Conservation (phyloP, 2,329 filamentous ascomycete genomes). For the Fusarium goolgardi region DNA sequence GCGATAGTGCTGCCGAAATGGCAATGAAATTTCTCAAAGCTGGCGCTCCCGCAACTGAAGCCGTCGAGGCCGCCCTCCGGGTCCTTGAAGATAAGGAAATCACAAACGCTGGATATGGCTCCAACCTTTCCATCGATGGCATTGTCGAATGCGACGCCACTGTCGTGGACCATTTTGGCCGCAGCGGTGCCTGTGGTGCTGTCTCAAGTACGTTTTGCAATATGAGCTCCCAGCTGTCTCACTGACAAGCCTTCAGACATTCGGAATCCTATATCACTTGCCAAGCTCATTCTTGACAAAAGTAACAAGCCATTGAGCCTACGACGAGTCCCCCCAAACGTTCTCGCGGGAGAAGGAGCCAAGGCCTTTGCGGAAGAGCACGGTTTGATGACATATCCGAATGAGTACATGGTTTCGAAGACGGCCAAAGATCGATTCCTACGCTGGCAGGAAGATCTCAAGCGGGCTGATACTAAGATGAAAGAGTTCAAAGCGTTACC, state of each 20-base stretch:
- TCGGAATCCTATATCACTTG: conserved; percentile 90
- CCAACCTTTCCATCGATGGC: conserved; percentile 91
- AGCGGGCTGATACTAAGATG: conserved; percentile 65
- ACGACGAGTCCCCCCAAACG: conserved; percentile 89
- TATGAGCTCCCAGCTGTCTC: not conserved
- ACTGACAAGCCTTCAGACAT: conserved; percentile 70
- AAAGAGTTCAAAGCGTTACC: conserved; percentile 44
- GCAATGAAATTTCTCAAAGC: conserved; percentile 84
- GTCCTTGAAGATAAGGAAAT: conserved; percentile 93
- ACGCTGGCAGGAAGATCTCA: conserved; percentile 81
- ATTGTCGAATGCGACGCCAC: conserved; percentile 95
- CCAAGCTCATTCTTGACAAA: conserved; percentile 82
- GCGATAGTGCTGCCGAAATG: conserved; percentile 77
- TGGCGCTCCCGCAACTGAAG: conserved; percentile 85
- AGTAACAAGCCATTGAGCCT: conserved; percentile 83
- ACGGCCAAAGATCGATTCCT: conserved; percentile 82
- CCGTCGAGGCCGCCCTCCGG: conserved; percentile 88
- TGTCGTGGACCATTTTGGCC: conserved; percentile 88
- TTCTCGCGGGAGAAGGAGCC: conserved; percentile 88
- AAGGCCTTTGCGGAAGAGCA: conserved; percentile 86
- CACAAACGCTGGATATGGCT: conserved; percentile 96
- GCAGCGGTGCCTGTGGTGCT: conserved; percentile 93
- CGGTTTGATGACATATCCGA: conserved; percentile 77
- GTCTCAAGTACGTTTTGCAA: conserved; percentile 76
- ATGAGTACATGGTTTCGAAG: conserved; percentile 82